Conservation (phyloP, 345 rosid species). For the Raphanus sativus region DNA sequence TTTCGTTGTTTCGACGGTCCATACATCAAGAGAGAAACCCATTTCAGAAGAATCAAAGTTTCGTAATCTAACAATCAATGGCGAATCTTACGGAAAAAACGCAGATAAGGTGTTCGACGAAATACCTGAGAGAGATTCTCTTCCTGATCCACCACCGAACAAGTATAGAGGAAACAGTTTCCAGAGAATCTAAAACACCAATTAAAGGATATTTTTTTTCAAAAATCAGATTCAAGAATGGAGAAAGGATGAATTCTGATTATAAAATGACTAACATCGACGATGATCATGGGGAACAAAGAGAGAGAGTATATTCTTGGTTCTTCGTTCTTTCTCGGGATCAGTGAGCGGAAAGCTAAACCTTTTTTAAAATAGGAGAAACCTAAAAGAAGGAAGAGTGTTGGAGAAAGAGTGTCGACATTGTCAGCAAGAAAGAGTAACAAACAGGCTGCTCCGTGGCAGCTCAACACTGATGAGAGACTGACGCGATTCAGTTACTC, state of each 20-base stretch:
- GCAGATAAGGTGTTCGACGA: conserved; percentile 2
- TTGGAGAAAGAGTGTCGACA: conserved; percentile 41
- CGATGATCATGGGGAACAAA: conserved; percentile 32
- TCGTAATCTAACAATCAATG: neutral
- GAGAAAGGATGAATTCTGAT: neutral
- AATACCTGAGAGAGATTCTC: conserved; percentile 48
- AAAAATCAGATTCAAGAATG: neutral
- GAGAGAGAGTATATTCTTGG: neutral
- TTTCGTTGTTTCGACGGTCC: conserved; percentile 7
- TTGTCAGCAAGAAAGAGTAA: conserved; percentile 4
- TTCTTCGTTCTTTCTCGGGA: conserved; percentile 17
- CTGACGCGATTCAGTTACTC: neutral
- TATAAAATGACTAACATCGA: conserved; percentile 20
- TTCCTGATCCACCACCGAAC: conserved; percentile 39
- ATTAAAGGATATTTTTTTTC: neutral
- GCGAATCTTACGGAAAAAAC: neutral
- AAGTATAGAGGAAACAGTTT: conserved; percentile 37
- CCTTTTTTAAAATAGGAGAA: neutral
- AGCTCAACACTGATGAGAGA: neutral
- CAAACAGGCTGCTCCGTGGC: conserved; percentile 15
- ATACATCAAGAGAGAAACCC: neutral
- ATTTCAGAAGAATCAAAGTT: neutral
- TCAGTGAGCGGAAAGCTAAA: conserved; percentile 16
- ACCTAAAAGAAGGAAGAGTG: neutral
- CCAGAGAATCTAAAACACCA: conserved; percentile 41